phyloP scores from a whole-genome alignment of 768 basidiomycete species.

The Auricularia cornea region DNA sequence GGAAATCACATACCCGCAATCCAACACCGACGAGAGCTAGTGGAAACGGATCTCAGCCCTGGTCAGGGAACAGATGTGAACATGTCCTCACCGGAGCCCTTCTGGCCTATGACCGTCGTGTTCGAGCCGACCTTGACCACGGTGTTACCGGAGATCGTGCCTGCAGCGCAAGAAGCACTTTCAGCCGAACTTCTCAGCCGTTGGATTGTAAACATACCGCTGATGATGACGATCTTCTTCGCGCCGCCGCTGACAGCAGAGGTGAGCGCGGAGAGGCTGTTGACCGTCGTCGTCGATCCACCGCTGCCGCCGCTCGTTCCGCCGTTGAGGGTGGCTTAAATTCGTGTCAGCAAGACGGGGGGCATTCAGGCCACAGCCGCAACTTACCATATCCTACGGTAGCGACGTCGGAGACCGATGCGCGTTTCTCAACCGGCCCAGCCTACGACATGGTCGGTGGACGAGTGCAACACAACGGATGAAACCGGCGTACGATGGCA shows the following conservation, averaged over 20 bases:
- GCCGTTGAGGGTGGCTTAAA: not conserved
- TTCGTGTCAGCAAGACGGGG: not conserved
- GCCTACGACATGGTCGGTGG: not conserved
- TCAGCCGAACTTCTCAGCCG: not conserved
- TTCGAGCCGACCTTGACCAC: conserved; percentile 37
- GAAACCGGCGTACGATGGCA: conserved; percentile 12
- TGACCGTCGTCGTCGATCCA: conserved; percentile 35
- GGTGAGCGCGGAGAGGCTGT: conserved; percentile 33
- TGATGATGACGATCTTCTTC: conserved; percentile 38
- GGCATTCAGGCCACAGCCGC: conserved; percentile 26
- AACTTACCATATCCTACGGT: conserved; percentile 30
- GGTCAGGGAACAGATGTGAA: not conserved
- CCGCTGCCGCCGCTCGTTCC: conserved; percentile 40
- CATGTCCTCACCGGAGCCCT: conserved; percentile 31
- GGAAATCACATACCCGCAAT: conserved; percentile 22
- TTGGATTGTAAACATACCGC: conserved; percentile 18
- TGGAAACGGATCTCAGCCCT: not conserved
- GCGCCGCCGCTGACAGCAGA: conserved; percentile 32
- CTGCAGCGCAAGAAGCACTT: conserved; percentile 13
- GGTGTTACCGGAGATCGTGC: conserved; percentile 35
- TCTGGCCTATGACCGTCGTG: conserved; percentile 34
- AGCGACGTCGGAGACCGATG: conserved; percentile 30
- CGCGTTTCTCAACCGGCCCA: conserved; percentile 27
- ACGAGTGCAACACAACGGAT: not conserved
- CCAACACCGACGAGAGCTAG: conserved; percentile 38